phyloP scores from a whole-genome alignment of 441 rosid genomes.

The Metrosideros polymorpha region DNA sequence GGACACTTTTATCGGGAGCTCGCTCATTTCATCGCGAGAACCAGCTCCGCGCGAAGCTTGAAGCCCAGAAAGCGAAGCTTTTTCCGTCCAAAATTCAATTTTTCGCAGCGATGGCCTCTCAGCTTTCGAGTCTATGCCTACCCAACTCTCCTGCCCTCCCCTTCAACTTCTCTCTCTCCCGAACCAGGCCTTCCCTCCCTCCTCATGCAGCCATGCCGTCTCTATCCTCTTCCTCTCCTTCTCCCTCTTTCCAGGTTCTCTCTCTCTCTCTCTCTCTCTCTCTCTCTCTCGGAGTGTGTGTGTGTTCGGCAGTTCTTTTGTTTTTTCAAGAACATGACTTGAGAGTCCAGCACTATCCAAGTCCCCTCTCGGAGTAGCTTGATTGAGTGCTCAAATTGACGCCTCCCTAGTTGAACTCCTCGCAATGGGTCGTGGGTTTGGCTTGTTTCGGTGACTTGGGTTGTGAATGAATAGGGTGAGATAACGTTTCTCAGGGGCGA shows the following conservation, averaged over 20 bases:
- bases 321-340: neutral
- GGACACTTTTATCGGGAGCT: neutral
- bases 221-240: neutral
- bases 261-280: neutral
- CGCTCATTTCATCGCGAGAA: neutral
- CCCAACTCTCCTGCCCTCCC: constrained; percentile 3
- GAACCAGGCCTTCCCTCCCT: constrained; percentile 6
- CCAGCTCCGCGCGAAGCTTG: neutral
- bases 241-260: constrained; percentile 4
- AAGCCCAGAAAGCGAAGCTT: neutral
- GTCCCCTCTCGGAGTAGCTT: neutral
- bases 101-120: constrained; percentile 16
- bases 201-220: constrained; percentile 21
- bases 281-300: neutral
- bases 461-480: neutral
- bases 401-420: neutral
- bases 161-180: constrained; percentile 14
- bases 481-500: neutral
- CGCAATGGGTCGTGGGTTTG: neutral
- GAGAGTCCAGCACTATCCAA: neutral
- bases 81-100: neutral
- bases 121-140: constrained; percentile 23
- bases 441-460: neutral
- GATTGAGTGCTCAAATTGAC: neutral
- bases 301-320: neutral